Evolutionary conservation across 164 flowering plant genomes (phyloP).

Genomic region (Sedum album): DNA sequence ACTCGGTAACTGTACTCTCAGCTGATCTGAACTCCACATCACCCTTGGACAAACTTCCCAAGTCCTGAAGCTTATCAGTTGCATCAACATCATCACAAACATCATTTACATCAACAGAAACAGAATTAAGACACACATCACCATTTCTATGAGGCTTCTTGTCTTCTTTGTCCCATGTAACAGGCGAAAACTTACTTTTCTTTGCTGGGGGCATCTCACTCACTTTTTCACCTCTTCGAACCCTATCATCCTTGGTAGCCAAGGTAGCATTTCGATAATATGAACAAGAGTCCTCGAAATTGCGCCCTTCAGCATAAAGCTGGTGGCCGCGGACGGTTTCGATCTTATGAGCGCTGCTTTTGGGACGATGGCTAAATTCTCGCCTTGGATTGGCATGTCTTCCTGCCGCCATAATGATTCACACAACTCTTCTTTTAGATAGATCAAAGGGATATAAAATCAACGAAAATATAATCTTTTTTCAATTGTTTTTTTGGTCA

Average conservation of each 20-base stretch:
- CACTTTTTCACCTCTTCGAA: not conserved
- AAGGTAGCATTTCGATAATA: not conserved
- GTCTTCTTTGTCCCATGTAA: too few relatives aligned
- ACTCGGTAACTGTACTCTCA: not conserved
- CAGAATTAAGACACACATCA: not conserved
- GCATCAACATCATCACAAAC: constrained; percentile 2
- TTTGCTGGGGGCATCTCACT: too few relatives aligned
- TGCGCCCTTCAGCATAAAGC: not conserved
- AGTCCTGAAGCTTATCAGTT: constrained; percentile 4
- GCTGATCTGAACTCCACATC: not conserved
- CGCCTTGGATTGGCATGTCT: constrained; percentile 21
- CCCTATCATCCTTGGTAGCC: not conserved
- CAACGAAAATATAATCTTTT: not conserved
- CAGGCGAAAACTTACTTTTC: too few relatives aligned
- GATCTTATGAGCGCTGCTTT: not conserved
- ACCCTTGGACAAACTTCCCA: not conserved
- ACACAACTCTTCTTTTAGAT: constrained; percentile 16
- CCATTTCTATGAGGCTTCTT: not conserved
- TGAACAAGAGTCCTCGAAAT: too few relatives aligned
- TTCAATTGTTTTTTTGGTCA: not conserved
- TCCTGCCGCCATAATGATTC: constrained; percentile 34
- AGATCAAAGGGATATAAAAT: constrained; percentile 14
- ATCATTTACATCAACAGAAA: not conserved
- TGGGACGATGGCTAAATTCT: not conserved
- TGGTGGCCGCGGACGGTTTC: not conserved